phyloP scores from a whole-genome alignment of 2,329 filamentous ascomycete species.

The Metarhizium anisopliae region DNA sequence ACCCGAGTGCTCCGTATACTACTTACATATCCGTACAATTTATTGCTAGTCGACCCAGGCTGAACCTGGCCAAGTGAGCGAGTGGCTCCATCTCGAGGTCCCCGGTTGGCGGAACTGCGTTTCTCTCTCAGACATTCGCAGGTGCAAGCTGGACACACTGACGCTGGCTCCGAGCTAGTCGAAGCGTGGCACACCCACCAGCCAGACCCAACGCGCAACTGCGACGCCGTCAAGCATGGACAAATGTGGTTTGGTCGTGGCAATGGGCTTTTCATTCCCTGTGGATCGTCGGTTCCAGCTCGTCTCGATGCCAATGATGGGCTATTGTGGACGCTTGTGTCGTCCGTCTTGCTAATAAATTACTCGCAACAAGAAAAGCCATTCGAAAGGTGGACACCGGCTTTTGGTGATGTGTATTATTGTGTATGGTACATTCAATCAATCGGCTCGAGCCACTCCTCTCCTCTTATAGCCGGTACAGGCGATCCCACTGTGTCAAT shows the following conservation, averaged over 20 bases:
- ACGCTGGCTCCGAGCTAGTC: background rate
- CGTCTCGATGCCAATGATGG: background rate
- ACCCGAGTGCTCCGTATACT: background rate
- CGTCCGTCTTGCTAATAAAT: background rate
- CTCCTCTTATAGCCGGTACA: background rate
- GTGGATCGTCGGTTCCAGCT: background rate
- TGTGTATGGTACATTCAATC: background rate
- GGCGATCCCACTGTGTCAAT: background rate
- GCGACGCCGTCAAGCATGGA: slow-evolving; percentile 3
- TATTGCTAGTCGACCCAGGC: background rate
- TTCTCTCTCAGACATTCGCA: slow-evolving; percentile 3
- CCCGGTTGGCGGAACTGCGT: slow-evolving; percentile 5
- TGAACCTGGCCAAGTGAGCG: slow-evolving; percentile 5
- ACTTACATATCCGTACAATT: background rate
- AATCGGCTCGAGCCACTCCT: background rate
- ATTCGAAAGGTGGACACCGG: background rate
- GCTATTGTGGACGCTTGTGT: background rate
- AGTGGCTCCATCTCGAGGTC: slow-evolving; percentile 4
- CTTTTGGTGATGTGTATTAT: background rate
- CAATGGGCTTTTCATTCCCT: background rate
- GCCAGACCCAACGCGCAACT: background rate
- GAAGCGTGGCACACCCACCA: slow-evolving; percentile 3
- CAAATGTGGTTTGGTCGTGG: background rate
- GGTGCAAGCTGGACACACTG: slow-evolving; percentile 1
- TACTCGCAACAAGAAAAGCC: background rate